Evolutionary conservation across 2,329 filamentous ascomycete genomes (phyloP).

Genomic region (Sclerotiophoma versabilis): DNA sequence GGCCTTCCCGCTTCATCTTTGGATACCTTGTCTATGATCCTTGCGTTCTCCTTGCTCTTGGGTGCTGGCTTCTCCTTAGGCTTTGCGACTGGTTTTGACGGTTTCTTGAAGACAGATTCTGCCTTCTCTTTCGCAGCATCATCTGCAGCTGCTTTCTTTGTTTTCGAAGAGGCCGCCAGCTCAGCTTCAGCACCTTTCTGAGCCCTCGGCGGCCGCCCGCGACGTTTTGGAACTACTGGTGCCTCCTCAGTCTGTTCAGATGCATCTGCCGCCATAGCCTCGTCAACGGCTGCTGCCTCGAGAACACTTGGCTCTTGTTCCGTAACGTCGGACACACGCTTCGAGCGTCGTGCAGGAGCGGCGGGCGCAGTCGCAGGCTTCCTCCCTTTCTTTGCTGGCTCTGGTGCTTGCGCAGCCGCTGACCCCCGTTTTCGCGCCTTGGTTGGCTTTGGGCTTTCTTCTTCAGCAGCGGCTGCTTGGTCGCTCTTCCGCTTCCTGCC

Average conservation of each 20-base stretch:
- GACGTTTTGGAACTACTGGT: conserved; percentile 29
- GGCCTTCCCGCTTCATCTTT: conserved; percentile 36
- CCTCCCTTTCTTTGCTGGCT: conserved; percentile 29
- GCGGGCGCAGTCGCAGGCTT: conserved; percentile 25
- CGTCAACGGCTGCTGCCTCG: conserved; percentile 29
- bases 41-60: conserved; percentile 16
- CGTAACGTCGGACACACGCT: conserved; percentile 38
- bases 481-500: conserved; percentile 43
- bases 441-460: conserved; percentile 23
- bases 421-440: conserved; percentile 31
- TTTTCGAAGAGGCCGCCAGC: conserved; percentile 11
- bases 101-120: conserved; percentile 37
- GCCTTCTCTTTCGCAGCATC: conserved; percentile 17
- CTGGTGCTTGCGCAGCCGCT: conserved; percentile 15
- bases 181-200: conserved; percentile 24
- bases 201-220: conserved; percentile 36
- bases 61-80: conserved; percentile 31
- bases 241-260: conserved; percentile 34
- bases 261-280: conserved; percentile 18
- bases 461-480: conserved; percentile 23
- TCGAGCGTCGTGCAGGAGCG: conserved; percentile 33
- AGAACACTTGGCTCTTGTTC: conserved; percentile 37
- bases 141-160: conserved; percentile 7
- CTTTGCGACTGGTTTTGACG: conserved; percentile 30
- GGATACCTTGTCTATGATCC: conserved; percentile 14